A percentile compares a stretch with the other conserved stretches of the same genome.
phyloP scores from a whole-genome alignment of 495 filamentous ascomycete genomes.

The Lasiosphaeriaceae sp. region DNA sequence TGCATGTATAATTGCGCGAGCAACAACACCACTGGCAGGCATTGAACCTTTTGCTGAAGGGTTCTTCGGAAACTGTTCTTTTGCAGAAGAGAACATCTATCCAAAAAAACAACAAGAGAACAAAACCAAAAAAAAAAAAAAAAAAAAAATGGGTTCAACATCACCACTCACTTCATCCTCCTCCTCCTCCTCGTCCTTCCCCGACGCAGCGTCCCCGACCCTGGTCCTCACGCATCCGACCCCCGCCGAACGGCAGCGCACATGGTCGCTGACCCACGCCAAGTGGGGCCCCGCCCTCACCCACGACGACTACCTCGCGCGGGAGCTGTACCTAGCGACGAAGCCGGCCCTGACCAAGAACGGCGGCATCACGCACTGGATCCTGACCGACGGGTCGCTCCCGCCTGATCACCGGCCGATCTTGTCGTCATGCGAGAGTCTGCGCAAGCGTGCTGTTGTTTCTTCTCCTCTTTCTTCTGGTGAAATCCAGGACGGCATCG shows the following conservation, averaged over 20 bases:
- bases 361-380: conserved; percentile 80
- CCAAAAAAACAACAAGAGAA: not conserved
- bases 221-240: conserved; percentile 69
- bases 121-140: not conserved
- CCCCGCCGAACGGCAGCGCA: conserved; percentile 55
- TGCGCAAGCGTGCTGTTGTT: conserved; percentile 66
- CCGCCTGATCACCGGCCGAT: conserved; percentile 54
- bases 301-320: conserved; percentile 66
- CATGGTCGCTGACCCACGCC: conserved; percentile 62
- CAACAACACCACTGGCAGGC: too few relatives aligned
- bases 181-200: conserved; percentile 38
- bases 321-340: conserved; percentile 68
- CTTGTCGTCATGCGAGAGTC: conserved; percentile 77
- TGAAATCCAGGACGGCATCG: conserved; percentile 50
- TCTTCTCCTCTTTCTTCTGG: conserved; percentile 9
- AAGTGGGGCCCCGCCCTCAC: conserved; percentile 70
- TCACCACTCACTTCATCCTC: not conserved
- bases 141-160: conserved; percentile 27
- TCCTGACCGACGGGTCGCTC: conserved; percentile 60
- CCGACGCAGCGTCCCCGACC: conserved; percentile 53
- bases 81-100: not conserved
- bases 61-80: too few relatives aligned
- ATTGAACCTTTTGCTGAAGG: too few relatives aligned
- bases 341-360: conserved; percentile 60
- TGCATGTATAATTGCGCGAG: too few relatives aligned